Conservation (phyloP, 352 stramenopile species). For the Globisporangium radiosum region DNA sequence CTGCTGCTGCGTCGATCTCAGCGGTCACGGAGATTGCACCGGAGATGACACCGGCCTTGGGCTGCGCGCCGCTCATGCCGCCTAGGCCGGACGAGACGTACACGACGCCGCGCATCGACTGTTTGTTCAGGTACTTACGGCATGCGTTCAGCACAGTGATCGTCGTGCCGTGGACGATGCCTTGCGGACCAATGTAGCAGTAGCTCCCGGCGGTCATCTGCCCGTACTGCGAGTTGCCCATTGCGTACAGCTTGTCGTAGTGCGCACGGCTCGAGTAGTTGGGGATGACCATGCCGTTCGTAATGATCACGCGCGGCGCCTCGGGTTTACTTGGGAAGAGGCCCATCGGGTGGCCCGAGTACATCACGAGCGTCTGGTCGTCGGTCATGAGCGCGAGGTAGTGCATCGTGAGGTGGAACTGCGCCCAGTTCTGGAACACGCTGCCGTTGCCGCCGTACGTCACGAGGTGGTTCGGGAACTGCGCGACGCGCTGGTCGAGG, state of each 20-base stretch:
- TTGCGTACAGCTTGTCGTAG: constrained; percentile 86
- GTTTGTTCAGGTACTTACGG: constrained; percentile 80
- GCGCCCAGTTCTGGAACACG: constrained; percentile 88
- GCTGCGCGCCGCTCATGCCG: constrained; percentile 84
- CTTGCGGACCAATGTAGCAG: constrained; percentile 89
- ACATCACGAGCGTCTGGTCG: constrained; percentile 87
- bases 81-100: constrained; percentile 84
- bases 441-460: constrained; percentile 88
- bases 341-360: constrained; percentile 84
- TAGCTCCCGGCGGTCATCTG: constrained; percentile 90
- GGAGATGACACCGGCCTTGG: constrained; percentile 79
- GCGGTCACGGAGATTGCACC: constrained; percentile 83
- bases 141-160: constrained; percentile 87
- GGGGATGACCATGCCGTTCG: constrained; percentile 88
- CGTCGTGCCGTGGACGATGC: constrained; percentile 87
- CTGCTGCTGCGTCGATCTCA: constrained; percentile 68
- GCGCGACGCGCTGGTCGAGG: constrained; percentile 75
- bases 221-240: constrained; percentile 83
- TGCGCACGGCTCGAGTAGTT: constrained; percentile 84
- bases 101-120: constrained; percentile 68
- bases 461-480: constrained; percentile 84
- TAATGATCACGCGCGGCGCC: constrained; percentile 80
- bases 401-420: constrained; percentile 85
- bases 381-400: constrained; percentile 86
- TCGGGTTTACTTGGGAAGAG: constrained; percentile 74